A percentile compares a stretch with the other conserved stretches of the same genome.
phyloP scores from a whole-genome alignment of 768 basidiomycete species.

The Rhizopogon vulgaris region DNA sequence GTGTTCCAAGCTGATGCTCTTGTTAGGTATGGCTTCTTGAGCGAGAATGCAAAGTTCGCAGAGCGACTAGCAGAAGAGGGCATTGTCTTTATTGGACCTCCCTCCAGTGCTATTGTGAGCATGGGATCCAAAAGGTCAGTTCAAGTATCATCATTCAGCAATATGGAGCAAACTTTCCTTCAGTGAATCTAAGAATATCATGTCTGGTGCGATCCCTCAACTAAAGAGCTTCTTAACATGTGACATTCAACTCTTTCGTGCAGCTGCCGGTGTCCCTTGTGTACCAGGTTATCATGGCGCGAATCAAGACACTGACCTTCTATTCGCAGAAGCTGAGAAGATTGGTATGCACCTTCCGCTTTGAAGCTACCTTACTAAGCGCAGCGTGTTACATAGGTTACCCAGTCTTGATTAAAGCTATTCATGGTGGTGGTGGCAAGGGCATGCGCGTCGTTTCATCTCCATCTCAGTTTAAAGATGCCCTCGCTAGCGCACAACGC shows the following conservation, averaged over 20 bases:
- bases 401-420: slow-evolving; percentile 94
- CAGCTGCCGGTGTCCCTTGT: slow-evolving; percentile 86
- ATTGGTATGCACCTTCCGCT: slow-evolving; percentile 44
- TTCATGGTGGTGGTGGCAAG: slow-evolving; percentile 93
- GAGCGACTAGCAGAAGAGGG: slow-evolving; percentile 68
- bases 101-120: slow-evolving; percentile 78
- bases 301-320: slow-evolving; percentile 68
- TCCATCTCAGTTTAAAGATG: slow-evolving; percentile 68
- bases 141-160: background rate
- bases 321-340: slow-evolving; percentile 60
- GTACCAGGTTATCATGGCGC: slow-evolving; percentile 91
- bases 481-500: slow-evolving; percentile 80
- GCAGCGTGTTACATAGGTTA: slow-evolving; percentile 45
- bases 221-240: background rate
- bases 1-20: background rate
- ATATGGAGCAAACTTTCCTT: background rate
- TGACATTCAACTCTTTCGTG: slow-evolving; percentile 9
- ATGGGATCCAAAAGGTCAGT: slow-evolving; percentile 93
- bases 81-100: slow-evolving; percentile 88
- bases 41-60: slow-evolving; percentile 85
- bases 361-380: background rate
- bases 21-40: slow-evolving; percentile 78
- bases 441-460: slow-evolving; percentile 83
- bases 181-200: slow-evolving; percentile 94
- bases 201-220: slow-evolving; percentile 51